A percentile compares a stretch with the other conserved stretches of the same genome.
phyloP scores from a whole-genome alignment of 306 rosid genomes.

The Glycine tomentella region DNA sequence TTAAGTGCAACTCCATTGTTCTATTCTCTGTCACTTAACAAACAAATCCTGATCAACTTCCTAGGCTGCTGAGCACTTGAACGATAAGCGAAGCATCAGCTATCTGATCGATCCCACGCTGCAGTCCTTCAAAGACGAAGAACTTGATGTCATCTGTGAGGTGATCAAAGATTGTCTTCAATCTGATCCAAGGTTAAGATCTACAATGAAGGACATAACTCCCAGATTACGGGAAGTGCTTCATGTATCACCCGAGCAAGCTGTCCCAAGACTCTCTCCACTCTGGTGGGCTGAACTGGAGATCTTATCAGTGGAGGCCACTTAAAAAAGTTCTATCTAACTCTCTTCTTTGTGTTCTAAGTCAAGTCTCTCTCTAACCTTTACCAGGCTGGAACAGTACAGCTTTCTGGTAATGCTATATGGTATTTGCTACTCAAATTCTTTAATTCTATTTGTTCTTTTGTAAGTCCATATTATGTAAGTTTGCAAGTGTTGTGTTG shows the following conservation, averaged over 20 bases:
- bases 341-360: slow-evolving; percentile 51
- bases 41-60: slow-evolving; percentile 22
- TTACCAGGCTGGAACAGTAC: slow-evolving; percentile 38
- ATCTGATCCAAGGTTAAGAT: slow-evolving; percentile 71
- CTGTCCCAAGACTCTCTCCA: slow-evolving; percentile 88
- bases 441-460: slow-evolving; percentile 44
- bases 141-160: slow-evolving; percentile 80
- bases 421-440: slow-evolving; percentile 36
- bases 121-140: slow-evolving; percentile 67
- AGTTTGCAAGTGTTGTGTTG: slow-evolving; percentile 54
- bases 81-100: slow-evolving; percentile 60
- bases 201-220: slow-evolving; percentile 71
- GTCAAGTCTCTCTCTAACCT: slow-evolving; percentile 47
- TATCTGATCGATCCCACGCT: slow-evolving; percentile 77
- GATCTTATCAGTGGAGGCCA: slow-evolving; percentile 85
- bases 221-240: slow-evolving; percentile 70
- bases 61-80: slow-evolving; percentile 76
- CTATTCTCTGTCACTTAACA: not conserved
- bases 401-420: slow-evolving; percentile 42
- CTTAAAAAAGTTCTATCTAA: slow-evolving; percentile 47
- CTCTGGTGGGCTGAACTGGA: slow-evolving; percentile 99
- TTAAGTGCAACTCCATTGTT: slow-evolving; percentile 1
- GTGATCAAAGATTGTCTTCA: slow-evolving; percentile 78
- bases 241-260: slow-evolving; percentile 81
- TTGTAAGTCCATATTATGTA: slow-evolving; percentile 39